Base-by-base conservation (phyloP, 192 early-diverging fungal species). In the Backusella psychrophila region DNA sequence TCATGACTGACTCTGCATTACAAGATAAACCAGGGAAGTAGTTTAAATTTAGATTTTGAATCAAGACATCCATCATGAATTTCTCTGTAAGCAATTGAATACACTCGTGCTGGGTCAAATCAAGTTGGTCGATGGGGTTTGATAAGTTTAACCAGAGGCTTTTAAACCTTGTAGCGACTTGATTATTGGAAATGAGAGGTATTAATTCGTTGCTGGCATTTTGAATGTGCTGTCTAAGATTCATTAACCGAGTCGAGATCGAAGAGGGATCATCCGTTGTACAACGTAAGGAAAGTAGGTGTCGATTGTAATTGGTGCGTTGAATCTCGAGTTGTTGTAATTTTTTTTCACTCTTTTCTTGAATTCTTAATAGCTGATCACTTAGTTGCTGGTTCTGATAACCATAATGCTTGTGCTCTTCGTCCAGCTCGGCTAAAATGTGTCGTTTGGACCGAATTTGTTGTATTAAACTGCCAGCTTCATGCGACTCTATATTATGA, bases 211-310 rank as follows among this genome's bases (percentile, higher is more conserved):
- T 75, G 39, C 79, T 83, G 1, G 83, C 76, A 11, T 76, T 75
- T 3, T 71, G 73, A 79, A 82, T 82, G 1, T 21, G 8, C 5
- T 81, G 71, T 75, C 80, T 74, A 4, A 87, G 76, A 12, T 81
- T 35, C 0, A 75, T 73, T 17, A 87, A 70, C n/a, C 79, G 79
- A 39, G 74, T 59, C 26, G 72, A 76, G 31, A 87, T 82, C 11
- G 84, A 80, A 12, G 68, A 63, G 4, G 83, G 81, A 69, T 84
- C 83, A 41, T 87, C 86, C 12, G 77, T 76, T 7, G 84, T 85
- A 52, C 83, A 83, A n/a, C 86, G 84, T 34, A 87, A 75, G 0
- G 74, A 72, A 1, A 4, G 17, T 11, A 82, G 21, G 63, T 82
- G 76, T 1, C 42, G 21, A n/a, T 78, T 23, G 34, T 78, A 82